These are phyloP conservation scores for Xylaria telfairii DNA, from an alignment of 495 filamentous ascomycete species.

Conservation along the genomic window DNA sequence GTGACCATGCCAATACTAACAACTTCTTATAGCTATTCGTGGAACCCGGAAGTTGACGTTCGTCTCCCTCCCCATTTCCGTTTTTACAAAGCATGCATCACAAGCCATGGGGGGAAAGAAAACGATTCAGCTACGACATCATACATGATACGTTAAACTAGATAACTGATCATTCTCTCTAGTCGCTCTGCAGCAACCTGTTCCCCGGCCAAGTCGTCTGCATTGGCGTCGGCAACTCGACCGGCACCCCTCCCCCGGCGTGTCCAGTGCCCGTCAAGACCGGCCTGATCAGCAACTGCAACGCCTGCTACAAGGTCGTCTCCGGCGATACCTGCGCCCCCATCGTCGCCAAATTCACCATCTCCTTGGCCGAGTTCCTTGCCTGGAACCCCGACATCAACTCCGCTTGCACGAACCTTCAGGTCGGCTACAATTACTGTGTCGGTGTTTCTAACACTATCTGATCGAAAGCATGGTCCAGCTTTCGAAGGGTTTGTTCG, in stretches of 20 bases:
- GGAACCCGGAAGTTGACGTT: conserved; percentile 35
- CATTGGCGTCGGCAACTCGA: conserved; percentile 11
- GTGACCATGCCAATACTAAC: neutral
- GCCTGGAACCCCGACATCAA: conserved; percentile 39
- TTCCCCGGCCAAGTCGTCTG: conserved; percentile 33
- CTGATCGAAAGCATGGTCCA: neutral
- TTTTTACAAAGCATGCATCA: neutral
- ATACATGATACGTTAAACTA: too few species aligned
- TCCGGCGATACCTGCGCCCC: conserved; percentile 30
- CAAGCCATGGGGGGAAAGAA: neutral
- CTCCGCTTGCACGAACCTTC: conserved; percentile 42
- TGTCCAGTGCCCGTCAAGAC: conserved; percentile 27
- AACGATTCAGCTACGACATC: neutral
- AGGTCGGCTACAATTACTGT: conserved; percentile 46
- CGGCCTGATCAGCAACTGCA: conserved; percentile 29
- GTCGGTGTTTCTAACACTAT: conserved; percentile 30
- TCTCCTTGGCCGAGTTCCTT: conserved; percentile 29
- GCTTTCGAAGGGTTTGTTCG: neutral
- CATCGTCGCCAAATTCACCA: conserved; percentile 14
- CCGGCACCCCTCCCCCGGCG: conserved; percentile 14
- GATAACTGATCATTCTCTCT: neutral
- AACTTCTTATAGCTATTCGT: conserved; percentile 28
- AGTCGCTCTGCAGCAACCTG: conserved; percentile 33
- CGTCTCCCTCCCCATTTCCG: neutral
- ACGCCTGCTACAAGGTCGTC: conserved; percentile 33